Conservation (phyloP, 192 early-diverging fungal genomes). For the Entophlyctis helioformis region DNA sequence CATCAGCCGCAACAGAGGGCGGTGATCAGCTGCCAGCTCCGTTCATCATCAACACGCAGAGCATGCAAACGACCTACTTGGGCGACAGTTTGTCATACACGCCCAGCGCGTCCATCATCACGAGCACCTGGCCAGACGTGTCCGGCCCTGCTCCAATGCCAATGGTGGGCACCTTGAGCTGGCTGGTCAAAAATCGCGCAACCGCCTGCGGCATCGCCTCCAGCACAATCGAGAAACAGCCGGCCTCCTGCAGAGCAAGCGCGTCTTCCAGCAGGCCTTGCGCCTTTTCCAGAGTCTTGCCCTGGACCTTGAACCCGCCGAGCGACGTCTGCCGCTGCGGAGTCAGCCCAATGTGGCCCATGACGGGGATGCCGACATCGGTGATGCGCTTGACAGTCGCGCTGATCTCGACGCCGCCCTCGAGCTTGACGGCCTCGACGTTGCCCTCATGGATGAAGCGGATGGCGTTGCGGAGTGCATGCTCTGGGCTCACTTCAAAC, state of each 20-base stretch:
- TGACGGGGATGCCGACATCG: constrained; percentile 80
- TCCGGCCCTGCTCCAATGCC: constrained; percentile 89
- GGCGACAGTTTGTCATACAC: constrained; percentile 85
- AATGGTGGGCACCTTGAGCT: constrained; percentile 80
- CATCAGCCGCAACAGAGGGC: too few relatives aligned
- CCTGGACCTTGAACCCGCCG: constrained; percentile 87
- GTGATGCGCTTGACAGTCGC: constrained; percentile 67
- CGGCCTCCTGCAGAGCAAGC: constrained; percentile 77
- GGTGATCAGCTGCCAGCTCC: too few relatives aligned
- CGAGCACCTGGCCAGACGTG: constrained; percentile 90
- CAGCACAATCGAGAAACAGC: constrained; percentile 80
- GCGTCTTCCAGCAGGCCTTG: constrained; percentile 73
- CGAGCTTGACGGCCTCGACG: constrained; percentile 91
- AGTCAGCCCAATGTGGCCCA: constrained; percentile 91
- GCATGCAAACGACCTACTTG: constrained; percentile 57
- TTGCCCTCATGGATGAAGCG: constrained; percentile 82
- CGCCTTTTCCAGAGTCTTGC: constrained; percentile 63
- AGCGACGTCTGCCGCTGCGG: constrained; percentile 80
- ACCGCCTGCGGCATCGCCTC: constrained; percentile 90
- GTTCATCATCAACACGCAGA: too few relatives aligned
- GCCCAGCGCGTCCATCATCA: constrained; percentile 83
- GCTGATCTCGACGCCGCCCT: constrained; percentile 81
- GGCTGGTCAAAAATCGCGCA: constrained; percentile 69
- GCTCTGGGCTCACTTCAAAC: constrained; percentile 65
- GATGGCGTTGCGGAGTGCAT: constrained; percentile 68